Conservation (phyloP, 2,329 filamentous ascomycete species). For the Tolypocladium cylindrosporum region DNA sequence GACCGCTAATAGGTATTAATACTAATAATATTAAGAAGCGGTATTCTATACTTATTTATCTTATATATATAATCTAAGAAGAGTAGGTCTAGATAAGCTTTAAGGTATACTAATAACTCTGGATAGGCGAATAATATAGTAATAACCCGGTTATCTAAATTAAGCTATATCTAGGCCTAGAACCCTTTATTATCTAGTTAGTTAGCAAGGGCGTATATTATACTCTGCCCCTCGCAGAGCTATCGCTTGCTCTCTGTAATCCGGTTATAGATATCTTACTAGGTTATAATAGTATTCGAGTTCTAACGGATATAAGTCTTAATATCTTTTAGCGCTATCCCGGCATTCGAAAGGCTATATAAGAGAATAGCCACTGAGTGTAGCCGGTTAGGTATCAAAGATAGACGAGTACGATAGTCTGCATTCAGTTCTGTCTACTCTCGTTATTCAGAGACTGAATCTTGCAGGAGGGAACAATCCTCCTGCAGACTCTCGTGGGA, state of each 20-base stretch:
- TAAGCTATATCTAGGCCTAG: too few species aligned
- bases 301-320: constrained; percentile 6
- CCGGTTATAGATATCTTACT: constrained; percentile 13
- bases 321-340: constrained; percentile 7
- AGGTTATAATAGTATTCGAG: constrained; percentile 5
- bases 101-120: constrained; percentile 11
- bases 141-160: constrained; percentile 7
- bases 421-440: too few species aligned
- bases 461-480: too few species aligned
- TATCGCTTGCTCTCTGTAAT: constrained; percentile 8
- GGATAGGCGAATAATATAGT: constrained; percentile 12
- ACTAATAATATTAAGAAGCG: constrained; percentile 12
- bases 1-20: constrained; percentile 10
- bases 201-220: constrained; percentile 7
- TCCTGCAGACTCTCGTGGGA: too few species aligned
- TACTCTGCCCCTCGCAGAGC: constrained; percentile 7
- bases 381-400: too few species aligned
- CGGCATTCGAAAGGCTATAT: not conserved
- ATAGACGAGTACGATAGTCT: too few species aligned
- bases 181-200: constrained; percentile 11
- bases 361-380: too few species aligned
- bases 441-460: too few species aligned
- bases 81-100: constrained; percentile 9
- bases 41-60: constrained; percentile 13
- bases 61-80: constrained; percentile 15